Evolutionary conservation across 176 grass and related monocot species (phyloP).

Genomic region (Alloteropsis semialata): DNA sequence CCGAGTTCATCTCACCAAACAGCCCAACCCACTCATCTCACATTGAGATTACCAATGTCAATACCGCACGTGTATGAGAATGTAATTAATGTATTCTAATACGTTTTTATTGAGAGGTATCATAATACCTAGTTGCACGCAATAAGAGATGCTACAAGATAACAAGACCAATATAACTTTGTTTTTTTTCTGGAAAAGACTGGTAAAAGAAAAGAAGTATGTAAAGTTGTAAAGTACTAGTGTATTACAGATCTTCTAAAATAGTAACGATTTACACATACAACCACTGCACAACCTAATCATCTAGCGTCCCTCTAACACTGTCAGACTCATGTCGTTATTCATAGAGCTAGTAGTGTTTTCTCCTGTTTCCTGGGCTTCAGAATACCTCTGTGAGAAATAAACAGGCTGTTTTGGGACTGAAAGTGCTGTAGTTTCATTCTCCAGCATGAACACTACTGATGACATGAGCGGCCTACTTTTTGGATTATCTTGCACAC

Average conservation of each 20-base stretch:
- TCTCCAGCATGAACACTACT: slow-evolving; percentile 41
- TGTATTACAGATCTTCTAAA: not conserved
- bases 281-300: not conserved
- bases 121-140: too few relatives aligned
- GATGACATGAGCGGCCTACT: slow-evolving; percentile 49
- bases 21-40: too few relatives aligned
- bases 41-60: too few relatives aligned
- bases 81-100: too few relatives aligned
- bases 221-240: not conserved
- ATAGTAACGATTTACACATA: not conserved
- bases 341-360: not conserved
- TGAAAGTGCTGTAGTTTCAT: not conserved
- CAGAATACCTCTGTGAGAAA: not conserved
- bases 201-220: not conserved
- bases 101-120: too few relatives aligned
- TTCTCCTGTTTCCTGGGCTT: not conserved
- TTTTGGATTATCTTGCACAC: slow-evolving; percentile 45
- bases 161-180: too few relatives aligned
- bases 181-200: not conserved
- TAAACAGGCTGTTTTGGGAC: slow-evolving; percentile 31
- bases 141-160: too few relatives aligned
- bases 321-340: not conserved
- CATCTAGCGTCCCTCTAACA: not conserved
- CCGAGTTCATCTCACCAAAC: too few relatives aligned
- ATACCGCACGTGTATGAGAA: too few relatives aligned